Evolutionary conservation across 2,329 filamentous ascomycete genomes (phyloP).

Genomic region (Microdochium bolleyi): DNA sequence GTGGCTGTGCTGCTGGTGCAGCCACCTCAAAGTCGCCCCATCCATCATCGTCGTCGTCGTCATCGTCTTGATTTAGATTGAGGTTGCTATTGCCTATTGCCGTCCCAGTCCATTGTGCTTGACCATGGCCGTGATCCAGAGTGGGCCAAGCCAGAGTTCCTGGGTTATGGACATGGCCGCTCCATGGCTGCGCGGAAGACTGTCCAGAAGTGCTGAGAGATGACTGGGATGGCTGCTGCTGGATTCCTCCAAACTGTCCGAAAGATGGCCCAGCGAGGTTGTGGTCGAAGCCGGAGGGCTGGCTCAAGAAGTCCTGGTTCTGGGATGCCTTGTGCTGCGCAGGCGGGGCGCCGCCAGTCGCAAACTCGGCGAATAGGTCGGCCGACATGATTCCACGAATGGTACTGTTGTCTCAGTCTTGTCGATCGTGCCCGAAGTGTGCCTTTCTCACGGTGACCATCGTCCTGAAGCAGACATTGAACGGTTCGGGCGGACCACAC

Average conservation of each 20-base stretch:
- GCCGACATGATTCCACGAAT: slow-evolving; percentile 43
- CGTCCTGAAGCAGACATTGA: neutral
- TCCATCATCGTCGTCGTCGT: slow-evolving; percentile 49
- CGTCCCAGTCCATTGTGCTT: slow-evolving; percentile 3
- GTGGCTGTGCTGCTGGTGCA: slow-evolving; percentile 17
- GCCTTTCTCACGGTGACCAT: neutral
- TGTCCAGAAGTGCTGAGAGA: slow-evolving; percentile 1
- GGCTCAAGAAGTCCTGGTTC: neutral
- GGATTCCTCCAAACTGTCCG: neutral
- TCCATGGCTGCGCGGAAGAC: neutral
- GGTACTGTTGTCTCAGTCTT: neutral
- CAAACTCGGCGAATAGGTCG: slow-evolving; percentile 58
- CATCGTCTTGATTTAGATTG: no score
- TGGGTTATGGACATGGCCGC: neutral
- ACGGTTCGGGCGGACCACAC: neutral
- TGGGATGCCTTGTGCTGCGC: neutral
- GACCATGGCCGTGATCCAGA: slow-evolving; percentile 1
- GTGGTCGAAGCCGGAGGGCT: slow-evolving; percentile 1
- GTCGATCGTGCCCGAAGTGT: neutral
- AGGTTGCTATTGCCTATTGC: slow-evolving; percentile 8
- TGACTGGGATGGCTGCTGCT: neutral
- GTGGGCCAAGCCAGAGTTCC: neutral
- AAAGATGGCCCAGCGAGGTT: neutral
- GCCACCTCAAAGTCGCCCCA: slow-evolving; percentile 64
- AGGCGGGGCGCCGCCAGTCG: slow-evolving; percentile 10